Base-by-base conservation (phyloP, 1,284 basidiomycete species). In the Neonothopanus nambi region DNA sequence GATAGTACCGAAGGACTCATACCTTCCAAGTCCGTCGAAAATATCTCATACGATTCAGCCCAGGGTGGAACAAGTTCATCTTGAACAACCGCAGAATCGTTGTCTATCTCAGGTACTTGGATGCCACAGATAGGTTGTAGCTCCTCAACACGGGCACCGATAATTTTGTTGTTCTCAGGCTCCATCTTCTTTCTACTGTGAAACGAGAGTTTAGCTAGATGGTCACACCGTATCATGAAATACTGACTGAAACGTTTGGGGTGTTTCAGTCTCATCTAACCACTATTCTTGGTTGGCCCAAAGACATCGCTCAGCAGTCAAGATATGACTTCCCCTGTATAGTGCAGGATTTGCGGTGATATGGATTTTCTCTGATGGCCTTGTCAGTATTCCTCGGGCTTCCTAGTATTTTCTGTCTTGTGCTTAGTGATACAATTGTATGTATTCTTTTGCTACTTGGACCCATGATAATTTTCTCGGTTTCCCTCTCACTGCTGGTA, bases 241-340 rank as follows among this genome's bases (percentile, higher is more conserved):
- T 21, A 61, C 72, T 33, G 58, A 91, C 91, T 91, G 78, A 56
- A 90, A 87, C 48, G 92, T 81, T 62, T 90, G 81, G 3, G 93
- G 93, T 0, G 92, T 93, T 64, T 95, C 93, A 5, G 91, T 94
- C 59, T 94, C 92, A 58, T 95, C 93, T 33, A 94, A 69, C 45
- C 85, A 76, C 9, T 67, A 67, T 21, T 71, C 70, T n/a, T 77
- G 67, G 45, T 80, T 76, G 3, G 85, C 82, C 93, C 93, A 95
- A 12, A 95, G 65, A 0, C 91, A 91, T 18, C 90, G 80, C 64
- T 95, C 93, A 0, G 81, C 83, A 1, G 79, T 79, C 23, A 87
- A 69, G 15, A 79, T 63, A 33, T 78, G 65, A 0, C 79, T 71
- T 79, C 85, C 85, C 50, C 87, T 82, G 20, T 76, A 76, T 38